Conservation (phyloP, 1,139 yeast genomes). For the Diutina siamensis region DNA sequence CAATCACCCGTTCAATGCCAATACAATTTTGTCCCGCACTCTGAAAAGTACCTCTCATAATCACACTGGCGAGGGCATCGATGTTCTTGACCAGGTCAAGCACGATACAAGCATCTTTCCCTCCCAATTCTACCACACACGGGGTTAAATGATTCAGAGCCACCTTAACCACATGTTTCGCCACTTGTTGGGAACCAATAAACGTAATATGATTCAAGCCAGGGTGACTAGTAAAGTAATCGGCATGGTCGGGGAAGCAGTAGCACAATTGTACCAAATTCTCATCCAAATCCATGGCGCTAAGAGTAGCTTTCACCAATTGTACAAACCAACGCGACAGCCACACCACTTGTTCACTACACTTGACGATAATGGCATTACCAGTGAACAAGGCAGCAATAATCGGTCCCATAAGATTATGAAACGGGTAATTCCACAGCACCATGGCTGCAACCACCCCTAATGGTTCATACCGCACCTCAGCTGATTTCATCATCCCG, state of each 20-base stretch:
- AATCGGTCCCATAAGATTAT: slow-evolving; percentile 84
- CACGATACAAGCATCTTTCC: slow-evolving; percentile 83
- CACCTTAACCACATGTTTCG: slow-evolving; percentile 71
- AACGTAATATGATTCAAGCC: slow-evolving; percentile 81
- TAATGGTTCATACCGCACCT: slow-evolving; percentile 84
- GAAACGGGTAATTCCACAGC: slow-evolving; percentile 96
- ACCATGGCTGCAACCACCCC: slow-evolving; percentile 85
- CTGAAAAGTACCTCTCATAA: slow-evolving; percentile 92
- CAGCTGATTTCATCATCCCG: slow-evolving; percentile 74
- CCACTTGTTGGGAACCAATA: slow-evolving; percentile 91
- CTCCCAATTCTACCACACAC: slow-evolving; percentile 90
- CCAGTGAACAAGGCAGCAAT: slow-evolving; percentile 85
- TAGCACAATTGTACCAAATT: slow-evolving; percentile 74
- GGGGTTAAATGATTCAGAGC: slow-evolving; percentile 84
- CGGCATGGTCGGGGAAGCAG: slow-evolving; percentile 78
- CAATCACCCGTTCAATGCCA: slow-evolving; percentile 89
- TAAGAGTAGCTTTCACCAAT: slow-evolving; percentile 60
- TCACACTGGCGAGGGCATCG: slow-evolving; percentile 59
- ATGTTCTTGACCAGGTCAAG: slow-evolving; percentile 58
- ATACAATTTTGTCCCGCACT: slow-evolving; percentile 97
- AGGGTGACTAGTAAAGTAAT: slow-evolving; percentile 72
- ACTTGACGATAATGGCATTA: slow-evolving; percentile 79
- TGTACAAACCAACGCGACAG: slow-evolving; percentile 68
- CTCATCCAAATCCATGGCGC: slow-evolving; percentile 64
- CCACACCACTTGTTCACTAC: slow-evolving; percentile 95